Evolutionary conservation across 768 basidiomycete genomes (phyloP).

Genomic region (Saitozyma podzolica): DNA sequence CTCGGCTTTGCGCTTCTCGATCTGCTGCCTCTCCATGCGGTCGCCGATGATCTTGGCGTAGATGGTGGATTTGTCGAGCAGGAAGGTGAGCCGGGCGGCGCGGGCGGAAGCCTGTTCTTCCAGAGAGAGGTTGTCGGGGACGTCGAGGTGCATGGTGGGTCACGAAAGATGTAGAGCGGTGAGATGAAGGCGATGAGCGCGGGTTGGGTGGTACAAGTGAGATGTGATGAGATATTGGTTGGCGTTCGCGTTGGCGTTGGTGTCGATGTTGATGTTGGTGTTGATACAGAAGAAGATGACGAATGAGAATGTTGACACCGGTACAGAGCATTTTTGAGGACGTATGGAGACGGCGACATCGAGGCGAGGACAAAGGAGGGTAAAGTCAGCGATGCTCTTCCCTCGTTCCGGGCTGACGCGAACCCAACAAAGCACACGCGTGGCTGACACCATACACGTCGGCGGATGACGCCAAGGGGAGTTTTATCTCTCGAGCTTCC

Average conservation of each 20-base stretch:
- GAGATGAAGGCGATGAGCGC: background rate
- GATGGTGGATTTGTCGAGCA: slow-evolving; percentile 74
- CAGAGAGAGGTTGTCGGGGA: background rate
- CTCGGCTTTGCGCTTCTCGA: slow-evolving; percentile 44
- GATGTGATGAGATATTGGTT: background rate
- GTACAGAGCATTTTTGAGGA: too few relatives aligned
- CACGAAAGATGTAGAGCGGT: background rate
- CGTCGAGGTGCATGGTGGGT: background rate
- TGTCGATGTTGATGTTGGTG: background rate
- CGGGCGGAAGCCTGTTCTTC: slow-evolving; percentile 30
- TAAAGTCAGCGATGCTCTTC: too few relatives aligned
- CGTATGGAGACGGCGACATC: too few relatives aligned
- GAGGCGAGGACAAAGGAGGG: too few relatives aligned
- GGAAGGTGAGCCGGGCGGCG: slow-evolving; percentile 51
- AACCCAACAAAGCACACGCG: too few relatives aligned
- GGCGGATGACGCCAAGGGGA: too few relatives aligned
- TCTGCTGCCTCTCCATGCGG: slow-evolving; percentile 65
- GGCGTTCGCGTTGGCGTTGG: background rate
- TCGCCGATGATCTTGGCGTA: slow-evolving; percentile 70
- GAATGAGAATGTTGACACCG: too few relatives aligned
- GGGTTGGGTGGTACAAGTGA: slow-evolving; percentile 5
- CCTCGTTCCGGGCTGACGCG: too few relatives aligned
- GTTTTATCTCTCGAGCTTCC: background rate
- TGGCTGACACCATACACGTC: too few relatives aligned
- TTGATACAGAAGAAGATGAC: background rate